Conservation (phyloP, 1,139 yeast species). For the Diutina ranongensis region DNA sequence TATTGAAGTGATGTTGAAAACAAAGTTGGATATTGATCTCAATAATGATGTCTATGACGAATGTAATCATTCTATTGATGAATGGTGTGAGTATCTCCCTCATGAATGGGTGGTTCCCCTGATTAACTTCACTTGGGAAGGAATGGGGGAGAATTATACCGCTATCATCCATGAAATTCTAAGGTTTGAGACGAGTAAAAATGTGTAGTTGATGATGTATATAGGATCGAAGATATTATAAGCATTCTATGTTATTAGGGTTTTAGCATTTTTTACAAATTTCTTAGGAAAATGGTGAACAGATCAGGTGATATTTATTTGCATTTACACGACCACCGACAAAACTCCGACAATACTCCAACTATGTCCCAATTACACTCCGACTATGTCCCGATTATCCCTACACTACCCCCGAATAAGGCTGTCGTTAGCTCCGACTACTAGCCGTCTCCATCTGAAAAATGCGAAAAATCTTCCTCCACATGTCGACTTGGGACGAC, state of each 20-base stretch:
- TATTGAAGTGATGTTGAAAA: background rate
- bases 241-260: background rate
- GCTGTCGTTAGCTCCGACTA: background rate
- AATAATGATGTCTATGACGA: background rate
- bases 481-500: constrained; percentile 6
- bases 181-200: background rate
- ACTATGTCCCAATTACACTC: no score
- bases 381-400: no score
- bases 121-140: background rate
- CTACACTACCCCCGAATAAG: no score
- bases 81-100: background rate
- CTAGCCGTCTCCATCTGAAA: background rate
- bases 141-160: background rate
- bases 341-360: no score
- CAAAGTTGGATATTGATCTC: background rate
- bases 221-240: background rate
- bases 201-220: background rate
- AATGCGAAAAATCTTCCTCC: background rate
- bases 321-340: no score
- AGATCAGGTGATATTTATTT: no score
- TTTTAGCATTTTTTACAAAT: no score
- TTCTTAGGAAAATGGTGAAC: no score
- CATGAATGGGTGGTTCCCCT: background rate
- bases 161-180: background rate
- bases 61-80: background rate